A percentile compares a stretch with the other conserved stretches of the same genome.
phyloP scores from a whole-genome alignment of 2,329 filamentous ascomycete genomes.

The Coniosporium tulheliwenetii region DNA sequence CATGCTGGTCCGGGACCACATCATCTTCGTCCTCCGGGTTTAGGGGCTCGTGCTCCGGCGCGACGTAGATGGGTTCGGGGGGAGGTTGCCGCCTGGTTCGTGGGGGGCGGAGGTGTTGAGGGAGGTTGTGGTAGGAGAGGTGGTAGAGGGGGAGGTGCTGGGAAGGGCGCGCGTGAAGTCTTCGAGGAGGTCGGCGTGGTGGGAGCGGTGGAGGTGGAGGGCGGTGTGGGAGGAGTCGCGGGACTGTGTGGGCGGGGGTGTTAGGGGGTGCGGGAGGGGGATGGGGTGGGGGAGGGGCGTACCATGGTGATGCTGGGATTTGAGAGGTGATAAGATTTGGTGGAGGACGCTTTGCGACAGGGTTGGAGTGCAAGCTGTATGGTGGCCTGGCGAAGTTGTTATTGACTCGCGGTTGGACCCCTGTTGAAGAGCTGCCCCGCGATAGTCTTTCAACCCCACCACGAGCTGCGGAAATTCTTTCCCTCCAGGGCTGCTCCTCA shows the following conservation, averaged over 20 bases:
- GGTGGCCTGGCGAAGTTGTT: no score
- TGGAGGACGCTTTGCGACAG: background rate
- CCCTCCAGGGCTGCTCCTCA: no score
- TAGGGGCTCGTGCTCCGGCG: constrained; percentile 61
- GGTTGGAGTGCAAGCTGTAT: no score
- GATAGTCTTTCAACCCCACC: no score
- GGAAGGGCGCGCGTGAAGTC: constrained; percentile 25
- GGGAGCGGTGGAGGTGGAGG: constrained; percentile 56
- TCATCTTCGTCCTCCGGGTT: constrained; percentile 84
- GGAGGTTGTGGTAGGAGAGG: constrained; percentile 35
- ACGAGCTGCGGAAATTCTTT: no score
- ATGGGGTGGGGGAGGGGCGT: background rate
- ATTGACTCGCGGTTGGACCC: no score
- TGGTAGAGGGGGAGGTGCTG: constrained; percentile 2
- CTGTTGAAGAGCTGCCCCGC: no score
- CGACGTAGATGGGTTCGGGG: constrained; percentile 66
- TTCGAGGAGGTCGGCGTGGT: constrained; percentile 66
- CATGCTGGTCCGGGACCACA: constrained; percentile 76
- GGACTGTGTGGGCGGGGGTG: constrained; percentile 18
- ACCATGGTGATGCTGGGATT: background rate
- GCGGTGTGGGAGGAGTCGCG: constrained; percentile 65
- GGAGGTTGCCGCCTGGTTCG: constrained; percentile 15
- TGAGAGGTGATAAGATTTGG: background rate
- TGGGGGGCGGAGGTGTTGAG: constrained; percentile 21
- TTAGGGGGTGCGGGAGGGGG: background rate